Base-by-base conservation (phyloP, 1,284 basidiomycete species). In the Thelephora terrestris region DNA sequence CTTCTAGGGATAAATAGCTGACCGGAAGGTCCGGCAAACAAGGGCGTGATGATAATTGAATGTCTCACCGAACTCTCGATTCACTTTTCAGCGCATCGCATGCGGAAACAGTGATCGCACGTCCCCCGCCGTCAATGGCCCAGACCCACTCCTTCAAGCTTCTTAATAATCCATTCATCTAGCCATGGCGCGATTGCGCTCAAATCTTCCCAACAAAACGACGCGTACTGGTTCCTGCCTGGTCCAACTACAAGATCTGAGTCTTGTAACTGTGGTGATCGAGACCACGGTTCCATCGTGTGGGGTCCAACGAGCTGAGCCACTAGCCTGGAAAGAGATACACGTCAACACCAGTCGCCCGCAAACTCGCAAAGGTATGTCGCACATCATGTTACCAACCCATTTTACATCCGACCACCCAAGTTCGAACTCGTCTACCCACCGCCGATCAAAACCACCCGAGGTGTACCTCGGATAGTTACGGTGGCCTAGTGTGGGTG, bases 181-280 rank as follows among this genome's bases (percentile, higher is more conserved):
- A 89, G 73, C 86, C 85, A 89, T 5, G 85, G 86, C 35, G 85
- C 82, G 51, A 88, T 76, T 25, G 77, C 73, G 57, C 71, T 70
- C 37, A 89, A 64, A 62, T 89, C 86, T 25, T 67, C 64, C 76
- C 78, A 85, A 2, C 71, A 72, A 52, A 89, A 77, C 7, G 84
- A 85, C 5, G 75, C 74, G 59, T 79, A 88, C 47, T 79, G 81
- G 24, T 66, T 68, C 25, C 75, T 69, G 40, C 74, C 71, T 2
- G 69, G 60, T 14, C 72, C 75, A 27, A 64, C 56, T 34, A 77
- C 65, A 5, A 78, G 67, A 53, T 76, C 78, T 25, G 70, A 57
- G 47, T 77, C 78, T 57, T 75, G 75, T 5, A 71, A 55, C 14
- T 60, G 62, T 16, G 58, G 61, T 47, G 58, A 60, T 23, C 70